These are phyloP conservation scores for Halocafeteria seosinensis DNA, from an alignment of 108 stramenopile genomes.

Conservation along the genomic window DNA sequence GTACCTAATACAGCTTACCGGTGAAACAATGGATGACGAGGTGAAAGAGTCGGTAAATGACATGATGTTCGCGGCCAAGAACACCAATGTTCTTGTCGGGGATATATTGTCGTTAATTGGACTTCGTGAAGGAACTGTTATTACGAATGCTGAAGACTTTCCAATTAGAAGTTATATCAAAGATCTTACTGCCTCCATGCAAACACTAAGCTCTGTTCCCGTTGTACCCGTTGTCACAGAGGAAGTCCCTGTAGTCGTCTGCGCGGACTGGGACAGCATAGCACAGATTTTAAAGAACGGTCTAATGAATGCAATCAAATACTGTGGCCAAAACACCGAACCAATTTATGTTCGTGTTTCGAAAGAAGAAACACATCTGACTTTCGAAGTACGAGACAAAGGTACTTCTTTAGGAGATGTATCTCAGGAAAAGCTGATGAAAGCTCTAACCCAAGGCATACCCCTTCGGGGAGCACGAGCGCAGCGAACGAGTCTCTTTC, in stretches of 20 bases:
- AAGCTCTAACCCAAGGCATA: neutral
- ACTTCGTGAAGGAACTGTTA: neutral
- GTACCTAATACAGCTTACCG: no score
- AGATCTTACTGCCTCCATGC: neutral
- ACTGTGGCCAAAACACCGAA: no score
- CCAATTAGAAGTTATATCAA: neutral
- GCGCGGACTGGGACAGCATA: neutral
- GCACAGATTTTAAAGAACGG: neutral
- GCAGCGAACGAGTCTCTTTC: neutral
- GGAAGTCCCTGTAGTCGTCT: neutral
- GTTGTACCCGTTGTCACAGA: neutral
- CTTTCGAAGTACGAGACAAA: neutral
- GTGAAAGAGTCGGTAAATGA: neutral
- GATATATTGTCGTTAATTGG: neutral
- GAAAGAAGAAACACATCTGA: neutral
- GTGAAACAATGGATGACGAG: neutral
- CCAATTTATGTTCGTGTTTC: neutral
- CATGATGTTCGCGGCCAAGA: neutral
- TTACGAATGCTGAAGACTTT: neutral
- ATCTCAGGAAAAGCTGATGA: neutral
- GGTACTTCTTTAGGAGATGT: neutral
- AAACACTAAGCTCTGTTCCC: neutral
- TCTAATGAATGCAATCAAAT: neutral
- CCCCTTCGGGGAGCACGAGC: neutral
- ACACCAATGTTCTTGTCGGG: neutral